phyloP scores from a whole-genome alignment of 1,139 yeast species.

The Blastobotrys raffinosifermentans region DNA sequence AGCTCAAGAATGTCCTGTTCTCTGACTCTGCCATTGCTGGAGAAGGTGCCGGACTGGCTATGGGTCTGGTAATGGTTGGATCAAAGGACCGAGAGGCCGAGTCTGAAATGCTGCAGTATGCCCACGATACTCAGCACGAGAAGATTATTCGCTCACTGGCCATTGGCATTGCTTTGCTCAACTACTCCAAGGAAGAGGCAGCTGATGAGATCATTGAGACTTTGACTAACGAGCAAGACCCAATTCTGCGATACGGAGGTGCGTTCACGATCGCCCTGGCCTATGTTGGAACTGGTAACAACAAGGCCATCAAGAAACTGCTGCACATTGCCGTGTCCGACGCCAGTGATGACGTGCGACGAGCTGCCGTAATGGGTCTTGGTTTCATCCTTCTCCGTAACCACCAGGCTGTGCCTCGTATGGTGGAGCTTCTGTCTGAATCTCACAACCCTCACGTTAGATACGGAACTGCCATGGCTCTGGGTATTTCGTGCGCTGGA shows the following conservation, averaged over 20 bases:
- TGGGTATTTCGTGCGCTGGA: conserved; percentile 97
- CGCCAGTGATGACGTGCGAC: conserved; percentile 92
- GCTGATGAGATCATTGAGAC: conserved; percentile 69
- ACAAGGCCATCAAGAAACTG: conserved; percentile 75
- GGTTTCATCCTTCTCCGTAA: conserved; percentile 91
- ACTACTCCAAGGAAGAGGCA: conserved; percentile 77
- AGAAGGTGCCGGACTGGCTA: conserved; percentile 93
- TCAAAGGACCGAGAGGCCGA: conserved; percentile 72
- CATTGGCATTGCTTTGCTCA: conserved; percentile 79
- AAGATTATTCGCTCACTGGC: conserved; percentile 90
- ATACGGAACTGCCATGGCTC: conserved; percentile 96
- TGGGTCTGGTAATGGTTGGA: conserved; percentile 96
- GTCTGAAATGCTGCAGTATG: conserved; percentile 82
- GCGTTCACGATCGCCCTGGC: conserved; percentile 92
- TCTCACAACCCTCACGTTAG: conserved; percentile 98
- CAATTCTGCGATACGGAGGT: conserved; percentile 92
- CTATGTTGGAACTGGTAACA: conserved; percentile 93
- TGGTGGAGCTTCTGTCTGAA: conserved; percentile 87
- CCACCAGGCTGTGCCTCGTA: conserved; percentile 89
- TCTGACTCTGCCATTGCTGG: conserved; percentile 93
- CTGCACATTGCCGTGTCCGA: conserved; percentile 95
- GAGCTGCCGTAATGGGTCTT: conserved; percentile 91
- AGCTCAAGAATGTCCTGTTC: conserved; percentile 76
- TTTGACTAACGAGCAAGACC: conserved; percentile 67
- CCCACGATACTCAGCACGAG: conserved; percentile 94